Evolutionary conservation across 495 filamentous ascomycete species (phyloP).

Genomic region (Durotheca rogersii): DNA sequence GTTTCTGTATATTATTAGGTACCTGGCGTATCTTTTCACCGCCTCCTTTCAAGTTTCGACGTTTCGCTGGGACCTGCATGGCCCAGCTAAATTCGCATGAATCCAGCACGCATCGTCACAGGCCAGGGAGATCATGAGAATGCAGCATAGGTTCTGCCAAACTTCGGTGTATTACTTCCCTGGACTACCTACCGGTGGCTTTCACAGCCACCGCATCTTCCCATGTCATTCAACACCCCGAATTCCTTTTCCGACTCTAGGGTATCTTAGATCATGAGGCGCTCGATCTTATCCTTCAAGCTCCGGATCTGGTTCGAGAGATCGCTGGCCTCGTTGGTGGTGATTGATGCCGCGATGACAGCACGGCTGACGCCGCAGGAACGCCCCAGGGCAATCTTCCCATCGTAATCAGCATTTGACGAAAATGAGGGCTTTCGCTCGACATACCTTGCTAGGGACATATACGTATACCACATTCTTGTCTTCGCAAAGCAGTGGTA

Average conservation of each 20-base stretch:
- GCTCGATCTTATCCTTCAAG: conserved; percentile 93
- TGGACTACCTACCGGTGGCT: neutral
- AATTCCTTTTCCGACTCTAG: conserved; percentile 13
- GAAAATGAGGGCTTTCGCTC: no score
- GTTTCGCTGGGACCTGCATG: no score
- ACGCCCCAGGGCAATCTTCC: conserved; percentile 69
- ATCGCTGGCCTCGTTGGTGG: conserved; percentile 90
- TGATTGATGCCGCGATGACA: conserved; percentile 85
- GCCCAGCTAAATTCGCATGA: no score
- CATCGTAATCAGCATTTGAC: conserved; percentile 2
- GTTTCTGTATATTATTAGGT: no score
- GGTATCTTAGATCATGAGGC: conserved; percentile 81
- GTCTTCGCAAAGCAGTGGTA: conserved; percentile 84
- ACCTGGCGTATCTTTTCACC: no score
- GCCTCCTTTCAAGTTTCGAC: no score
- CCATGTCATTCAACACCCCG: conserved; percentile 5
- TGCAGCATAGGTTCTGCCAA: conserved; percentile 8
- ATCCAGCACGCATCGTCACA: neutral
- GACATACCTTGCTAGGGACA: conserved; percentile 53
- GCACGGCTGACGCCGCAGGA: conserved; percentile 81
- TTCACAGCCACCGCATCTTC: conserved; percentile 2
- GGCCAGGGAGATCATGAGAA: neutral
- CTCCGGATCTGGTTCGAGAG: conserved; percentile 78
- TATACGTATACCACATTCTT: conserved; percentile 77
- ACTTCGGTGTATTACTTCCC: neutral